phyloP scores from a whole-genome alignment of 225 moss, liverwort and hornwort genomes.

The Lunularia cruciata region DNA sequence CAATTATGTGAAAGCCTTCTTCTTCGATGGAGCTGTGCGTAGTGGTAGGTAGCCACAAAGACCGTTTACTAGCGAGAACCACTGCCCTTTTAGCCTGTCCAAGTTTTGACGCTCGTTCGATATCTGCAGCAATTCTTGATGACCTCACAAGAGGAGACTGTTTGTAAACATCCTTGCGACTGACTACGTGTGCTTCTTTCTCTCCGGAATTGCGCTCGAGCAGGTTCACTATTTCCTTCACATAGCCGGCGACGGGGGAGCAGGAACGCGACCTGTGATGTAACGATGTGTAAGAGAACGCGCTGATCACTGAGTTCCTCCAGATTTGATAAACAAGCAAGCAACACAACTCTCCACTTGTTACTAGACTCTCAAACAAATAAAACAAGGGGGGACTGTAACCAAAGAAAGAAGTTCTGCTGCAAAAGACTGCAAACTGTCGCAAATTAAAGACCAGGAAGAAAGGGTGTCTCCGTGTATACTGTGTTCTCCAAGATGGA shows the following conservation, averaged over 20 bases:
- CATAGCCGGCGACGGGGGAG: conserved; percentile 12
- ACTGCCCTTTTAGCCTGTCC: conserved; percentile 26
- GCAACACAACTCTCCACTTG: too few relatives aligned
- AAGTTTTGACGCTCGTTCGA: conserved; percentile 30
- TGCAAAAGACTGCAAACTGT: too few relatives aligned
- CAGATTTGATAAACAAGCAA: too few relatives aligned
- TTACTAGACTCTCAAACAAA: too few relatives aligned
- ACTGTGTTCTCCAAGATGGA: too few relatives aligned
- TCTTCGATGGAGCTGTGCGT: not conserved
- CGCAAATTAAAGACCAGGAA: too few relatives aligned
- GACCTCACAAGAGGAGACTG: conserved; percentile 30
- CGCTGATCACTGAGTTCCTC: too few relatives aligned
- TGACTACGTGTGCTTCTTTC: not conserved
- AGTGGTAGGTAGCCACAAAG: not conserved
- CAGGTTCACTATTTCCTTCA: conserved; percentile 18
- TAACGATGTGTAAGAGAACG: too few relatives aligned
- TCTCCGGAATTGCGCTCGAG: conserved; percentile 14
- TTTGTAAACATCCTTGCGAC: conserved; percentile 37
- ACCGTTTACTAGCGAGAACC: conserved; percentile 27
- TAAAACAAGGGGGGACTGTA: too few relatives aligned
- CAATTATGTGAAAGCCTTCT: not conserved
- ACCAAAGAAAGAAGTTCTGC: too few relatives aligned
- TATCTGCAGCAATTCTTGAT: conserved; percentile 32
- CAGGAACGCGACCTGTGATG: conserved; percentile 2
- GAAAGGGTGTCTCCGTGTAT: too few relatives aligned